Evolutionary conservation across 768 basidiomycete genomes (phyloP).

Genomic region (Russula brevipes): DNA sequence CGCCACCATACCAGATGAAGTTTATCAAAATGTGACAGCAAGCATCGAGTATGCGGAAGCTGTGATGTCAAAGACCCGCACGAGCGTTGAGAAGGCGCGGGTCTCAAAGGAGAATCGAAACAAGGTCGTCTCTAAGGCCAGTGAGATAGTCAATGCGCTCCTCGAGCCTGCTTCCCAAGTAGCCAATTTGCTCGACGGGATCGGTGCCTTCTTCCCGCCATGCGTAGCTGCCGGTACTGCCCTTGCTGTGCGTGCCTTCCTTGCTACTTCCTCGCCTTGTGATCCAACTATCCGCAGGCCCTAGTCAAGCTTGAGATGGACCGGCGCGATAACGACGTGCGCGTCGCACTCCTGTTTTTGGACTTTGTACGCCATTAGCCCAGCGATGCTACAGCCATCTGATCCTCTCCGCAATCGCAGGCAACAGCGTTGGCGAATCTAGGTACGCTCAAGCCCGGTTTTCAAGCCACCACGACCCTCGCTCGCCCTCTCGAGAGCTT

Average conservation of each 20-base stretch:
- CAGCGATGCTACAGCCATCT: background rate
- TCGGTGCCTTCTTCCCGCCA: slow-evolving; percentile 15
- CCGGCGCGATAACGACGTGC: slow-evolving; percentile 18
- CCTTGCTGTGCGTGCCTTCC: slow-evolving; percentile 3
- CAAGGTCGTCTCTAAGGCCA: slow-evolving; percentile 18
- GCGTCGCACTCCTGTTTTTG: slow-evolving; percentile 10
- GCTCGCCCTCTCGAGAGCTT: slow-evolving; percentile 7
- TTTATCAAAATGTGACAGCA: background rate
- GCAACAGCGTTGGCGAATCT: slow-evolving; percentile 15
- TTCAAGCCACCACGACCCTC: slow-evolving; percentile 8
- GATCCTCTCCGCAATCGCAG: background rate
- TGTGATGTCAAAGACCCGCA: slow-evolving; percentile 7
- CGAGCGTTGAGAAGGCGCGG: slow-evolving; percentile 11
- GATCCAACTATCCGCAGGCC: background rate
- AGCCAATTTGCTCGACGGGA: slow-evolving; percentile 17
- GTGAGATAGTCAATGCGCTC: slow-evolving; percentile 19
- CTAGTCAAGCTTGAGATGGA: slow-evolving; percentile 14
- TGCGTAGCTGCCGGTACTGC: slow-evolving; percentile 9
- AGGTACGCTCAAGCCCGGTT: slow-evolving; percentile 13
- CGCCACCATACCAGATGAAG: background rate
- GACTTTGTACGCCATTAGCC: slow-evolving; percentile 5
- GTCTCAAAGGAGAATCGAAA: slow-evolving; percentile 11
- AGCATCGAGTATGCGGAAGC: slow-evolving; percentile 17
- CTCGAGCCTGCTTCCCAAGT: slow-evolving; percentile 20
- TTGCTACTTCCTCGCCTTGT: background rate